A percentile compares a stretch with the other conserved stretches of the same genome.
phyloP scores from a whole-genome alignment of 1,284 basidiomycete genomes.

The Leccinum pachyderme region DNA sequence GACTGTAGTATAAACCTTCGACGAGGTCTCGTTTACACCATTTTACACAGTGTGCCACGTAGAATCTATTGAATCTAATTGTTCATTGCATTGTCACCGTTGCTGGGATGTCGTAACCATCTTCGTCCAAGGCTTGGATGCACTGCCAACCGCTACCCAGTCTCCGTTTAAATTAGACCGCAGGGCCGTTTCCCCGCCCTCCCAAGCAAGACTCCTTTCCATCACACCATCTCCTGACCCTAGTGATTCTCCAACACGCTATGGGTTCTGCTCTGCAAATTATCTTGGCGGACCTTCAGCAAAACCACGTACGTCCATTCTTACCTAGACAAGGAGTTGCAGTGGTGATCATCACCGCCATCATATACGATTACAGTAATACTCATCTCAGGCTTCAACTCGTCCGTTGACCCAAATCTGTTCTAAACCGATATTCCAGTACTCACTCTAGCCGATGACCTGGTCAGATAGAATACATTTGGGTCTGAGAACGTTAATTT shows the following conservation, averaged over 20 bases:
- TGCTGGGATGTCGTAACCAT: too few species aligned
- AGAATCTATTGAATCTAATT: too few species aligned
- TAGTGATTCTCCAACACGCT: neutral
- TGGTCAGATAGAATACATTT: slow-evolving; percentile 15
- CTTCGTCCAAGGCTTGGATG: too few species aligned
- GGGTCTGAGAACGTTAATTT: slow-evolving; percentile 3
- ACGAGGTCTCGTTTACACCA: too few species aligned
- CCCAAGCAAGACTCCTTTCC: too few species aligned
- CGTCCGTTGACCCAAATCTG: neutral
- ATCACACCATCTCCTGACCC: neutral
- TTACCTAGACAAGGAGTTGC: neutral
- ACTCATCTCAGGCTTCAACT: neutral
- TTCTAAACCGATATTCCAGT: neutral
- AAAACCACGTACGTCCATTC: neutral
- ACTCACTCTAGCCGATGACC: neutral
- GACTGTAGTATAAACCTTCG: too few species aligned
- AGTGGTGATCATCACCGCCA: neutral
- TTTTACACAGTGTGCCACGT: too few species aligned
- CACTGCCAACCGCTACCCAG: too few species aligned
- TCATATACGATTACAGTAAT: neutral
- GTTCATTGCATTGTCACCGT: too few species aligned
- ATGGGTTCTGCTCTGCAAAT: neutral
- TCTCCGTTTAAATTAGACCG: too few species aligned
- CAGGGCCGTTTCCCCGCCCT: too few species aligned
- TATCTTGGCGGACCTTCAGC: neutral